Evolutionary conservation across 257 asterid genomes (phyloP).

Genomic region (Salvia hispanica): DNA sequence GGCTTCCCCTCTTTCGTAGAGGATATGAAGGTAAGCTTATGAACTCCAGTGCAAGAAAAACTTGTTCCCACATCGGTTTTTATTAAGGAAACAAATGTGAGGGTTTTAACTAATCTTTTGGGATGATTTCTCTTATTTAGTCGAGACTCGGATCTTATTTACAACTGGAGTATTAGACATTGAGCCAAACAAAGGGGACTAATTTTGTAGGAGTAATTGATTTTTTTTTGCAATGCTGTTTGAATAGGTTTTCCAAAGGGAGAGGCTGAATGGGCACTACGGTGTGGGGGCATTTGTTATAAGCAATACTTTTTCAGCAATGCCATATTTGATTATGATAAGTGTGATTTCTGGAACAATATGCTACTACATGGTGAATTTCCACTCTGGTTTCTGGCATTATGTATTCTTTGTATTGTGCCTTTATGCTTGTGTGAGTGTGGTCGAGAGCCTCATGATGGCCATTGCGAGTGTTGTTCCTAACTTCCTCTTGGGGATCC

Average conservation of each 20-base stretch:
- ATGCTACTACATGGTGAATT: constrained; percentile 90
- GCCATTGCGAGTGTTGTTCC: constrained; percentile 90
- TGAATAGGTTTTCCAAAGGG: constrained; percentile 80
- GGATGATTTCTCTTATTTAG: too few relatives aligned
- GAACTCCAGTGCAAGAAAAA: too few relatives aligned
- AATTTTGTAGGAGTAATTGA: too few relatives aligned
- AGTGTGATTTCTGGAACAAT: constrained; percentile 73
- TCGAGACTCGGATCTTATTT: too few relatives aligned
- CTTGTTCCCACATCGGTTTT: too few relatives aligned
- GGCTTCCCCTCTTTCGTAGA: constrained; percentile 95
- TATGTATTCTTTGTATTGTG: constrained; percentile 74
- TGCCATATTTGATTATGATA: constrained; percentile 75
- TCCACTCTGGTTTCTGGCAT: constrained; percentile 78
- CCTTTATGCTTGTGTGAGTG: constrained; percentile 82
- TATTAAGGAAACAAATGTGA: too few relatives aligned
- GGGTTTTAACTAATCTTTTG: too few relatives aligned
- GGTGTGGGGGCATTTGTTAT: constrained; percentile 86
- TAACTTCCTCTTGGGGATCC: constrained; percentile 88
- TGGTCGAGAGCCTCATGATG: constrained; percentile 99
- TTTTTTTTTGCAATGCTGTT: not conserved
- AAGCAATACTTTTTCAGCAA: constrained; percentile 84
- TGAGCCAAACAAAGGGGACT: too few relatives aligned
- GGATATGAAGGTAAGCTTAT: constrained; percentile 77
- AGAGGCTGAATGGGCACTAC: constrained; percentile 90
- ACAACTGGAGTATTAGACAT: too few relatives aligned